Evolutionary conservation across 2,329 filamentous ascomycete species (phyloP), one percentile per base, ranked within the genome.

Genomic region (Onygena corvina): DNA sequence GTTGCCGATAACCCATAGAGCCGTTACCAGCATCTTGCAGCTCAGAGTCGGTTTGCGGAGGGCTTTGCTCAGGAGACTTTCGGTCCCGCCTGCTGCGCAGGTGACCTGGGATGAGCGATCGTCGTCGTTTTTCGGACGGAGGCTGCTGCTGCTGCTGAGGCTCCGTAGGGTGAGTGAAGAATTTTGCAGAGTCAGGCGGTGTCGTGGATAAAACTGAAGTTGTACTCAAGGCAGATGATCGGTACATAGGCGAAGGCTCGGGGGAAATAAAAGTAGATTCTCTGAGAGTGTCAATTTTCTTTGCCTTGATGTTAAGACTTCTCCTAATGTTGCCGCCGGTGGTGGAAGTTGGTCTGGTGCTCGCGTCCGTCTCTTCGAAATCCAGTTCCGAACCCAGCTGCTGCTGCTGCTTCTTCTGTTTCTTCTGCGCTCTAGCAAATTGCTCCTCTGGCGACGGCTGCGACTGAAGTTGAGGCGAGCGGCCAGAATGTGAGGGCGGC

Each of bases 401-500:
- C 50, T 25, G n/a, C n/a, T n/a, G n/a, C 35, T 46, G 52, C 31
- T 44, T 53, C 38, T 53, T 52, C 18, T 47, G 46, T 29, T 48
- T 50, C 38, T 50, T 46, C 35, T 48, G 35, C n/a, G 35, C 30
- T 29, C 29, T 31, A 27, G 38, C 21, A 29, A 27, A 51, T 23
- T 30, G 36, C 3, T 40, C 36, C 18, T 40, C 36, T 2, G 20
- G 6, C 36, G 21, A 21, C n/a, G 18, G 6, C 36, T 40, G 36
- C n/a, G 18, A n/a, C 25, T 9, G 20, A n/a, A 21, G 12, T 12
- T 40, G 34, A 23, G 36, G 20, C 20, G 36, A n/a, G 18, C 36
- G 30, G 30, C 36, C 46, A 3, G 44, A 44, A 9, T 42, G 40
- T 16, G 48, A 9, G 29, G 44, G 29, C 18, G 46, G 27, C 2